Evolutionary conservation across 1,139 yeast genomes (phyloP), one percentile per base, ranked within the genome.

Genomic region (Suhomyces anneliseae): DNA sequence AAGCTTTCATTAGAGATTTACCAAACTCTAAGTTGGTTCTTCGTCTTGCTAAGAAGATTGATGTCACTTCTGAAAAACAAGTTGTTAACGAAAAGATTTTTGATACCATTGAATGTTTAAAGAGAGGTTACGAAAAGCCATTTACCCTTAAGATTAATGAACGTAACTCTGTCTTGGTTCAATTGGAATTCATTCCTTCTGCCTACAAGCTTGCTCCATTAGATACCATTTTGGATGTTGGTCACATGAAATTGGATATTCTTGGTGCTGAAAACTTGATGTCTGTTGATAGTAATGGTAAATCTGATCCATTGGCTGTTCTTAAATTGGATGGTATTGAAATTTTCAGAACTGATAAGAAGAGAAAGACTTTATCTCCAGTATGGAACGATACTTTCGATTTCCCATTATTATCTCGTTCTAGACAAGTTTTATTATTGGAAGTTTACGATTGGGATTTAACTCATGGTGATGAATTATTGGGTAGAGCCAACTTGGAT

Each of bases 361-460:
- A 82, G 56, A 83, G 85, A 65, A 85, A 82, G 65, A 83, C 87
- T 0, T 70, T 87, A 55, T 72, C 79, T 47, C 95, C 95, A 31
- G 70, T 71, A 6, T 87, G 90, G 88, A 83, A 85, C 60, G 92
- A 85, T 57, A 61, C 68, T 4, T 68, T 76, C 19, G 76, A 73
- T n/a, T 65, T 86, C 57, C 83, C 86, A 12, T 65, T 87, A 51
- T 72, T 79, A 31, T 85, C 93, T 0, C 80, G 89, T 64, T 70
- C 82, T 1, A 78, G 87, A 61, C 74, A 78, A 42, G 57, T 70
- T 26, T 59, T 85, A 29, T 52, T 66, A 38, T 56, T 84, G 37
- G 78, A 77, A 45, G 80, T 84, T 11, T 81, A 69, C 58, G 95
- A 87, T 64, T 87, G 93, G 93, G 93, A 87, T 65, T 75, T 83